Conservation (phyloP, 441 rosid species). For the Macaranga tanarius region DNA sequence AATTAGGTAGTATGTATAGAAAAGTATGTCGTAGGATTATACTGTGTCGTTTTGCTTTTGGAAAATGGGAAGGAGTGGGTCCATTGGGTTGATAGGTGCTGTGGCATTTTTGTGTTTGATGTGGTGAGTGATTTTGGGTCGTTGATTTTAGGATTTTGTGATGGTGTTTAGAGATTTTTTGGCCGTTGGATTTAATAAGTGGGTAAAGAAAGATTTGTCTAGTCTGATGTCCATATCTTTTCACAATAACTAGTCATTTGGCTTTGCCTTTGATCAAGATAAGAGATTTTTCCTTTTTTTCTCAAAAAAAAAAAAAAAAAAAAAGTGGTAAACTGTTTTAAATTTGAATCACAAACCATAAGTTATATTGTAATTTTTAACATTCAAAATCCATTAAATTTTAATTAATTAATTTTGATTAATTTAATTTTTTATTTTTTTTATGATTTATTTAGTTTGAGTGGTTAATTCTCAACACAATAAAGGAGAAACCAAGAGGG, state of each 20-base stretch:
- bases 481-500: no score
- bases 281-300: neutral
- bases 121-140: neutral
- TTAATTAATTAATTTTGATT: no score
- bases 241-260: neutral
- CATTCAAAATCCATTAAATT: no score
- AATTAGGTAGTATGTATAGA: slow-evolving; percentile 3
- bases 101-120: neutral
- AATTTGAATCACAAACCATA: no score
- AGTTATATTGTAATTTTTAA: no score
- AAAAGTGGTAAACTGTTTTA: no score
- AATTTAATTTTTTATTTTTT: no score
- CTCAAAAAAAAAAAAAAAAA: no score
- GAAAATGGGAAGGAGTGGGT: neutral
- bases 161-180: no score
- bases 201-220: slow-evolving; percentile 12
- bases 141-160: no score
- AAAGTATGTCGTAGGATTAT: slow-evolving; percentile 8
- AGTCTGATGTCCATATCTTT: neutral
- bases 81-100: neutral
- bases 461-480: no score
- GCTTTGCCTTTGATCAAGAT: neutral
- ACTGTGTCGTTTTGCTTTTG: slow-evolving; percentile 13
- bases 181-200: slow-evolving; percentile 17
- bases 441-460: no score